phyloP scores from a whole-genome alignment of 2,329 filamentous ascomycete genomes.

The Rhinocladiella mackenziei region DNA sequence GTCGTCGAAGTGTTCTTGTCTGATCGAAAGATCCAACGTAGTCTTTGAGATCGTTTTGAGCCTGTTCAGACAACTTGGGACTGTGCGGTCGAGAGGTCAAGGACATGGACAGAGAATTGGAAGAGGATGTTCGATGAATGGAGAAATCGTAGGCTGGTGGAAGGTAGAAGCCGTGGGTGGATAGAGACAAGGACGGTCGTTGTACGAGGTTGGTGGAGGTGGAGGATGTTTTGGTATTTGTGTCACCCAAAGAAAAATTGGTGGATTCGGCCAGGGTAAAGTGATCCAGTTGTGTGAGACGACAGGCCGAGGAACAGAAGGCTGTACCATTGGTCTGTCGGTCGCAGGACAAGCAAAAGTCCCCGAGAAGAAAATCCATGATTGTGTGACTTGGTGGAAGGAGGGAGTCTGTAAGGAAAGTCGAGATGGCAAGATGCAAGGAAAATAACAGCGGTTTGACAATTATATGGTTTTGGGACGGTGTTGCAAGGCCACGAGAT shows the following conservation, averaged over 20 bases:
- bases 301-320: slow-evolving; percentile 91
- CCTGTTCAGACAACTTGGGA: slow-evolving; percentile 72
- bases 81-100: slow-evolving; percentile 57
- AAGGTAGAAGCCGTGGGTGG: slow-evolving; percentile 60
- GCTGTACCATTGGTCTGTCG: slow-evolving; percentile 75
- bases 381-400: slow-evolving; percentile 10
- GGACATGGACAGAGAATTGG: slow-evolving; percentile 47
- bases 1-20: slow-evolving; percentile 52
- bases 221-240: slow-evolving; percentile 55
- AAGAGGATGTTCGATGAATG: slow-evolving; percentile 41
- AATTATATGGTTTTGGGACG: slow-evolving; percentile 21
- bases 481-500: not conserved
- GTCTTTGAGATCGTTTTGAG: slow-evolving; percentile 72
- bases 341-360: slow-evolving; percentile 93
- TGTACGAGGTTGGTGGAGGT: slow-evolving; percentile 30
- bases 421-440: too few relatives aligned
- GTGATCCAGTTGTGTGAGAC: slow-evolving; percentile 74
- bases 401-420: slow-evolving; percentile 10
- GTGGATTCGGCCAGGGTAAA: slow-evolving; percentile 34
- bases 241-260: slow-evolving; percentile 32
- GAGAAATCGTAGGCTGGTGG: slow-evolving; percentile 72
- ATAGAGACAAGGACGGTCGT: slow-evolving; percentile 10
- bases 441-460: slow-evolving; percentile 4
- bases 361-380: slow-evolving; percentile 64
- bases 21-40: slow-evolving; percentile 90